Evolutionary conservation across 2,329 filamentous ascomycete species (phyloP), one percentile per base, ranked within the genome.

Genomic region (Thermothelomyces thermophilus): DNA sequence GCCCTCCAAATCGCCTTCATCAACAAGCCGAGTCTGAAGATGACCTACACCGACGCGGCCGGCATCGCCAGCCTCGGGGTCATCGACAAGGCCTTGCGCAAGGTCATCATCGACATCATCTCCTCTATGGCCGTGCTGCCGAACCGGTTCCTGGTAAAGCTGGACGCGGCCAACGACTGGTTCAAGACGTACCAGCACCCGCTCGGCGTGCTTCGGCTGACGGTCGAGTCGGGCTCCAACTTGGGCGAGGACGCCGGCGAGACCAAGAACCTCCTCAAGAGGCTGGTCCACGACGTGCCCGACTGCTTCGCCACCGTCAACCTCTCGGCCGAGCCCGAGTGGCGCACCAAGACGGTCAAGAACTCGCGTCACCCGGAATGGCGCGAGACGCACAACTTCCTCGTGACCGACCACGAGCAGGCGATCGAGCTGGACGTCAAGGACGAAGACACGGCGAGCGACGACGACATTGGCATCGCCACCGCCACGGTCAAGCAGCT

Each of bases 331-430:
- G 71, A 70, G 55, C 61, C 62, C 5, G 62, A 66, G 33, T 75
- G 72, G 72, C 66, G 67, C 36, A 74, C 72, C 8, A 14, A 30
- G 0, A 62, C 64, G 2, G 65, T 64, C 3, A 66, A 70, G 52
- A 68, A 73, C 55, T 60, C 66, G 28, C 62, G 62, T 28, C 63
- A 71, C 30, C 73, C 73, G 0, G 64, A 63, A 20, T 75, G 72
- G 72, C 69, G 73, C 56, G 72, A 75, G 59, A 72, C 70, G 2
- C 66, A 70, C 52, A 72, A 75, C 56, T 75, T 75, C 58, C 61
- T 74, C 2, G 65, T 75, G 2, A 58, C 64, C 8, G 72, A 75
- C 53, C 64, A 66, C 53, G 71, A 74, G 36, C 73, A 75, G 51
- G 46, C 43, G 22, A 67, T 75, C 46, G 48, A 62, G 3, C 34